Evolutionary conservation across 2,329 filamentous ascomycete genomes (phyloP), one percentile per base, ranked within the genome.

Genomic region (Alternaria burnsii): DNA sequence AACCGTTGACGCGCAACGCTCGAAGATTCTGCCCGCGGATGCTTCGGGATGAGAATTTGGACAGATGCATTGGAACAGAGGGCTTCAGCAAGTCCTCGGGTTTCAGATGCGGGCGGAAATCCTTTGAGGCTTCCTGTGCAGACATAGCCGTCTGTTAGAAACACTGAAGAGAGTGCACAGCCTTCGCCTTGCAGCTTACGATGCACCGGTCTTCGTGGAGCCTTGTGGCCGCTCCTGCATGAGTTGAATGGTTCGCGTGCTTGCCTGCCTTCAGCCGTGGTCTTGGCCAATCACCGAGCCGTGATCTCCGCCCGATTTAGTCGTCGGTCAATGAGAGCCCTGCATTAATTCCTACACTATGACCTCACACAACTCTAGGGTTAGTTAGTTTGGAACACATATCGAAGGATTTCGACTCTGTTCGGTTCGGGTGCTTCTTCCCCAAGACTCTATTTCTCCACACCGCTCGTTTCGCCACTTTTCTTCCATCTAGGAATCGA

Each of bases 281-380:
- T 36, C 52, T 36, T 58, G 48, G 30, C 71, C 71, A 73, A 71
- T 71, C 65, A 66, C 48, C 10, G 22, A 47, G 47, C 42, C 51
- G 53, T 51, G 34, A 56, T 62, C 58, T 58, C 54, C 64, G 63
- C 68, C 68, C 56, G 59, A 67, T 67, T 47, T 52, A 57, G 59
- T 42, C 64, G 65, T 67, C 70, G 71, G 70, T 72, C 70, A 72
- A 63, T 61, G 52, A 62, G 59, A 30, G 61, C 62, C 67, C 66
- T 71, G 70, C 70, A 68, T 61, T 46, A 43, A 57, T 57, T 63
- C 57, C 56, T 65, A 60, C 41, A 61, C 64, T 65, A 70, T 72
- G 69, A 71, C 71, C 70, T 70, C 67, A 70, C 64, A 60, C 51
- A 46, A 47, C 46, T 24, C 52, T 47, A 62, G 38, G 18, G 62